Base-by-base conservation (phyloP, 208 protist species). In the Crithidia thermophila region DNA sequence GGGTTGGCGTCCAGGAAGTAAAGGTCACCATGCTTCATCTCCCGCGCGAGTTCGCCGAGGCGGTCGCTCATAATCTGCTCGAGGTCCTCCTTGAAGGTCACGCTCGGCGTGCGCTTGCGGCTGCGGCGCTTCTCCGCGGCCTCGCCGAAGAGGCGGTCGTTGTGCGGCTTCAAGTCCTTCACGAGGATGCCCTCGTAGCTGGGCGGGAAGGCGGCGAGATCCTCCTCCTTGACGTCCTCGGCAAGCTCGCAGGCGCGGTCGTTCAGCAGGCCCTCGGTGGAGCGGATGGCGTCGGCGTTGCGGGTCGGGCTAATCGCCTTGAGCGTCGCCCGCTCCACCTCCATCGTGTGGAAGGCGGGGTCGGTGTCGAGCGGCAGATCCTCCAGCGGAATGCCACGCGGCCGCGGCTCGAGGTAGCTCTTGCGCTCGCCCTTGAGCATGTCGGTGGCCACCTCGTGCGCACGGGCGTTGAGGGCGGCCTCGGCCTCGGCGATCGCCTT, bases 1-100 rank as follows among this genome's bases (percentile, higher is more conserved):
- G 75, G 75, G 21, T 76, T 68, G 34, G 78, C 80, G 28, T 88
- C 66, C 23, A 94, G 64, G 55, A 94, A 94, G 79, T 90, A 90
- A 25, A 90, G 65, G 45, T 94, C 84, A n/a, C 85, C 88, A n/a
- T 81, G 62, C 46, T 84, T 72, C 50, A 73, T 33, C 65, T 94
- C 83, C 60, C 74, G 77, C 14, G 85, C 82, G 28, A 94, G 52
- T 56, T 91, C 88, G 20, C 42, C 52, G 11, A 91, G 74, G 13
- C 84, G 82, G 55, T 80, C 61, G 46, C 81, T 73, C 84, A 94
- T 89, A n/a, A 84, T 73, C 34, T 74, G 49, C 51, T 79, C 57
- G 21, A 86, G 33, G n/a, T 83, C 65, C 45, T 90, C 83, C 60
- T 79, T 88, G 40, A 67, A 80, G 21, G 40, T 30, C 14, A 70